These are phyloP conservation scores for Globisporangium rhizosaccharum DNA, from an alignment of 352 stramenopile species.

Conservation along the genomic window DNA sequence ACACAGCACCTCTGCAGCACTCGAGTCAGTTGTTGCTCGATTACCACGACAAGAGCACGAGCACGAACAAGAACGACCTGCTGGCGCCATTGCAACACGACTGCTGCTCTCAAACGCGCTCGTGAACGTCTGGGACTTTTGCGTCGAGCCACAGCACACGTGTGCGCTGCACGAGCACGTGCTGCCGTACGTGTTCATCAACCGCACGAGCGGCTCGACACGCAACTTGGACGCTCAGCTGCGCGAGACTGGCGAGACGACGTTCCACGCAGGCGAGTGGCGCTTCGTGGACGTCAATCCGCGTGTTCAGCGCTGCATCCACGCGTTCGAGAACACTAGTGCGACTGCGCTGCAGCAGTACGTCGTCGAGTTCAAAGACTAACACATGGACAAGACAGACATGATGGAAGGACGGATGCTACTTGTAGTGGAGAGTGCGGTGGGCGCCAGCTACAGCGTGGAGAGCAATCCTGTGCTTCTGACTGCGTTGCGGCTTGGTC, in stretches of 20 bases:
- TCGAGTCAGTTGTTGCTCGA: too few relatives aligned
- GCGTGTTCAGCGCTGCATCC: constrained; percentile 13
- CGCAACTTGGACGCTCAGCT: constrained; percentile 23
- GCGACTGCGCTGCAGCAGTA: constrained; percentile 24
- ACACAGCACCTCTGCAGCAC: not conserved
- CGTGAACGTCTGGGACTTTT: constrained; percentile 39
- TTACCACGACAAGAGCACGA: not conserved
- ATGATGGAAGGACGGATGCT: not conserved
- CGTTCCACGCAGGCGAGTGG: constrained; percentile 23
- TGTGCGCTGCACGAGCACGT: constrained; percentile 35
- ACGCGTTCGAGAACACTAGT: constrained; percentile 32
- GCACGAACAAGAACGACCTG: not conserved
- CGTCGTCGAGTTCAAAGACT: constrained; percentile 30
- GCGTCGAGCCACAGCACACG: constrained; percentile 16
- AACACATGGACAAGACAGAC: not conserved
- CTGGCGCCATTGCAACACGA: constrained; percentile 20
- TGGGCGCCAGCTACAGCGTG: not conserved
- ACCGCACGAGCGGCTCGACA: constrained; percentile 25
- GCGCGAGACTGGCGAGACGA: constrained; percentile 19
- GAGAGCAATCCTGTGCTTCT: not conserved
- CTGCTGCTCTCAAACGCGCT: constrained; percentile 28
- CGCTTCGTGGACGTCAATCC: constrained; percentile 28
- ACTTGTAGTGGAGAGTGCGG: not conserved
- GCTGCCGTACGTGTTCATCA: constrained; percentile 37
- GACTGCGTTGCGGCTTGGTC: not conserved